Base-by-base conservation (phyloP, 371 early-diverging fungal species). In the Paraphysoderma sedebokerense region DNA sequence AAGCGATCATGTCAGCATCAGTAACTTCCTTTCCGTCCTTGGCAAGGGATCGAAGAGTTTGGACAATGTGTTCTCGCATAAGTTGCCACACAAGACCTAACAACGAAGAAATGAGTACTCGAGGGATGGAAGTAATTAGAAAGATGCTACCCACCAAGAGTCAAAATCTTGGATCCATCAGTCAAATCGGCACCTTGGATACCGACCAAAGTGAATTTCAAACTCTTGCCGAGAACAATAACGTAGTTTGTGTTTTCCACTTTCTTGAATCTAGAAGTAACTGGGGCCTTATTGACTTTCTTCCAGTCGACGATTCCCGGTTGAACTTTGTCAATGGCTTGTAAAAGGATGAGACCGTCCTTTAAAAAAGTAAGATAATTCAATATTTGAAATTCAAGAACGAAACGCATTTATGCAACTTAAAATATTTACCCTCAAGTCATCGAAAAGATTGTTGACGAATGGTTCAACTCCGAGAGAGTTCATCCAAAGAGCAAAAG, bases 171-270 rank as follows among this genome's bases (percentile, higher is more conserved):
- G 48, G 68, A 72, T 28, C 90, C 95, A 51, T 93, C 95, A 15
- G 80, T 79, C 52, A 95, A 80, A 63, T 95, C 96, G 6, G 87
- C 75, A 22, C 95, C 95, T 61, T 89, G 91, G 56, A 95, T 89
- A 39, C 87, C 89, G 22, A 95, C 93, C 30, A 95, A 70, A 7
- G 92, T 82, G 65, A 90, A 93, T 31, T 72, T 70, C 36, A 82
- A 62, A 5, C 19, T 17, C 64, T 90, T 88, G 48, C 93, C 90
- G 23, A 93, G 61, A 28, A 72, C 72, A 11, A 95, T 81, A 17
- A 76, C 83, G 58, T 86, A 86, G 62, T 96, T 96, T 50, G 85
- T 82, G 66, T 96, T 96, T 64, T 96, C 96, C 23, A 95, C 84
- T 61, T 82, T 76, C 70, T 95, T 93, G 73, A 95, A 92, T 30